Evolutionary conservation across 495 filamentous ascomycete species (phyloP).

Genomic region (Talaromyces ruber): DNA sequence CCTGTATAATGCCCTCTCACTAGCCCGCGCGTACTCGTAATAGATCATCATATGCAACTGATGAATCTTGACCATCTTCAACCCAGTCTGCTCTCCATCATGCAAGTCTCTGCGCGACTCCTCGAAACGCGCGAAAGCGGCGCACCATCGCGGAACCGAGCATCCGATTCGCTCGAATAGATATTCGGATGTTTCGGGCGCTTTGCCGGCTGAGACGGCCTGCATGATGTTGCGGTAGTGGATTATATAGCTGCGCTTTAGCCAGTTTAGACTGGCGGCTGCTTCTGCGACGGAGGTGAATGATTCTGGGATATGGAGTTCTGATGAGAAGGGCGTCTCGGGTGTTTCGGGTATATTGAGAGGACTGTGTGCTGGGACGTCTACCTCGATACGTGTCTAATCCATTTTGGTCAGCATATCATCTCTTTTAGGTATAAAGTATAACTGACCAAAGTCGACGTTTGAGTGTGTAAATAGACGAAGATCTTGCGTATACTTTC

Average conservation of each 20-base stretch:
- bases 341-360: neutral
- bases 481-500: conserved; percentile 9
- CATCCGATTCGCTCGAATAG: conserved; percentile 1
- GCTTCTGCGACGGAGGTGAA: conserved; percentile 16
- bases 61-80: conserved; percentile 12
- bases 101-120: neutral
- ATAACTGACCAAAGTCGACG: conserved; percentile 3
- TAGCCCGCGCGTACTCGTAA: conserved; percentile 1
- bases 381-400: neutral
- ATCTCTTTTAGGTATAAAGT: neutral
- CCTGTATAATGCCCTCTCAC: neutral
- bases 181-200: neutral
- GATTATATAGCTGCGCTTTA: neutral
- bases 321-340: neutral
- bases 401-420: neutral
- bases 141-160: conserved; percentile 9
- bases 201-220: neutral
- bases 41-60: conserved; percentile 5
- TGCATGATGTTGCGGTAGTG: neutral
- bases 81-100: conserved; percentile 8
- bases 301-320: neutral
- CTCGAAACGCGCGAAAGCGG: conserved; percentile 10
- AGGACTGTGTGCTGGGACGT: neutral
- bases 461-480: conserved; percentile 11
- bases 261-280: conserved; percentile 10